Evolutionary conservation across 345 rosid species (phyloP), one percentile per base, ranked within the genome.

Genomic region (Linum tenue): DNA sequence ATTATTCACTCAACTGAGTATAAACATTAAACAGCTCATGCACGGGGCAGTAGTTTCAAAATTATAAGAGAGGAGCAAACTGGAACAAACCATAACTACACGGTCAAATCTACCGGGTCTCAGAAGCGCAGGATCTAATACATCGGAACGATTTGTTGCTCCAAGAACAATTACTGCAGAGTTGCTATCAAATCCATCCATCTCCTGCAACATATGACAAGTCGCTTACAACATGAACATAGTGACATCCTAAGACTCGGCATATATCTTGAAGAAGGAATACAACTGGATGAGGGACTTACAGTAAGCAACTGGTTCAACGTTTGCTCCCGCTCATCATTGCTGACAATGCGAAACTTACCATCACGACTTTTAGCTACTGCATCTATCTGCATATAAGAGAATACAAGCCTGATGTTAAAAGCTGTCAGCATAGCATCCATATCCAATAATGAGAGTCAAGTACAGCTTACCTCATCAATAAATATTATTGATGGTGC

Each of bases 51-150:
- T 22, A 12, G 14, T 3, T 3, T 48, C 14, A 15, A 9, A 2
- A 48, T 1, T 48, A 0, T 48, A 48, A 60, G 53, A 69, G 67
- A 48, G 50, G 8, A 61, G 31, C 64, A 48, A 6, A 70, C 62
- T 66, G 60, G 56, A 62, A 80, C 91, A 60, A 68, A 95, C 99
- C 85, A 74, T 84, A 69, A 95, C 97, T 64, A 91, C 84, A 39
- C 96, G 97, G 78, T 95, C 97, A 72, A 95, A 95, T 89, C 99
- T 88, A 75, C 97, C 99, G 1, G 97, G 97, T 37, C 97, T 89
- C 56, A 91, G 83, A 69, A 95, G 89, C 38, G 97, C 96, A 42
- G 97, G 94, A 67, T 95, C 97, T 73, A 95, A 79, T 72, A 95
- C 96, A 83, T 89, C 97, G 2, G 99, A 84, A 12, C 99, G 95